Percentiles rank a stretch among this genome's conserved stretches.
Evolutionary conservation across 805 yeast genomes (phyloP).

Genomic region (Ogataea pignaliae): DNA sequence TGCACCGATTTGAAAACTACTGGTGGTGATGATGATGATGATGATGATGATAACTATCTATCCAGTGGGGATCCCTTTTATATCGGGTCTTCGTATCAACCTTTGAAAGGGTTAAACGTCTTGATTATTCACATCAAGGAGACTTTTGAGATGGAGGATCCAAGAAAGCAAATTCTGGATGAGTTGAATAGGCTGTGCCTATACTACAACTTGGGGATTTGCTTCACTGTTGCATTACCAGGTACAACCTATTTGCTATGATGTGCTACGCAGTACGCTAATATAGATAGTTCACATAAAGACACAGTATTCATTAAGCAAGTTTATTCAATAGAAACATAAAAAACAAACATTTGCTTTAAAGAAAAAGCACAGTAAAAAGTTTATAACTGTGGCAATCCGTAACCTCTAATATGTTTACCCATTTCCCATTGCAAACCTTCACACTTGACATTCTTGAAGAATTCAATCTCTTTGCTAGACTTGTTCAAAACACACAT

Average conservation of each 20-base stretch:
- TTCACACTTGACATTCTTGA: slow-evolving; percentile 58
- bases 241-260: slow-evolving; percentile 42
- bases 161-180: slow-evolving; percentile 48
- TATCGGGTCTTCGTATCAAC: slow-evolving; percentile 19
- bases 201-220: slow-evolving; percentile 35
- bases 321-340: no score
- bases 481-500: slow-evolving; percentile 69
- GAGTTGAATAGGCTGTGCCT: slow-evolving; percentile 42
- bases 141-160: slow-evolving; percentile 40
- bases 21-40: neutral
- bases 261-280: no score
- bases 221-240: slow-evolving; percentile 49
- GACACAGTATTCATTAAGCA: no score
- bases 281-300: no score
- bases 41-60: slow-evolving; percentile 1
- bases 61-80: slow-evolving; percentile 5
- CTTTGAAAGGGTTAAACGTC: slow-evolving; percentile 41
- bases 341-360: no score
- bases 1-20: slow-evolving; percentile 14
- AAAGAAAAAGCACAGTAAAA: no score
- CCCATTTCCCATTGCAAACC: slow-evolving; percentile 91
- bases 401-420: slow-evolving; percentile 82
- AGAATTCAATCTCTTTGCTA: slow-evolving; percentile 51
- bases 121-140: slow-evolving; percentile 55
- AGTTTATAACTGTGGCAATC: slow-evolving; percentile 35